Evolutionary conservation across 495 filamentous ascomycete species (phyloP), one percentile per base, ranked within the genome.

Genomic region (Penicilliopsis zonata): DNA sequence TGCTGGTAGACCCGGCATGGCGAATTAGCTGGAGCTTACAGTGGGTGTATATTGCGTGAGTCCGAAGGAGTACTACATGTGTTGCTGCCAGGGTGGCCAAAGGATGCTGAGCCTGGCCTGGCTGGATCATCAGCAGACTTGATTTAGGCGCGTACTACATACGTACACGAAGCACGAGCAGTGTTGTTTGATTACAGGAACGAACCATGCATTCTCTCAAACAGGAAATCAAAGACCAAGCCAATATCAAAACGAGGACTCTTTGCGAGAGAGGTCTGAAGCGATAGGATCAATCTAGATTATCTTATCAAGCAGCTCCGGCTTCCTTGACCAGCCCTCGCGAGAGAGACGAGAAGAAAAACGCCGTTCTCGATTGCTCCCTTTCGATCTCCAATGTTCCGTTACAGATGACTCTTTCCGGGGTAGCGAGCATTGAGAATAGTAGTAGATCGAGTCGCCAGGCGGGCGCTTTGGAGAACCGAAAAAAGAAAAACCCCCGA

Each of bases 151-250:
- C n/a, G n/a, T n/a, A n/a, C n/a, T n/a, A n/a, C n/a, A n/a, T n/a
- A n/a, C n/a, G n/a, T n/a, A n/a, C n/a, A n/a, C n/a, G n/a, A n/a
- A n/a, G n/a, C n/a, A n/a, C n/a, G n/a, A n/a, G n/a, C n/a, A n/a
- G n/a, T n/a, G n/a, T n/a, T n/a, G n/a, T n/a, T n/a, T n/a, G n/a
- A n/a, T n/a, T n/a, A n/a, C n/a, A n/a, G n/a, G n/a, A n/a, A n/a
- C n/a, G n/a, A n/a, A n/a, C 43, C 49, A 57, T 60, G 50, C 48
- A 59, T 62, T 58, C 55, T 50, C 52, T 53, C 47, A 52, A 51
- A 40, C 41, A 44, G 39, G 53, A 49, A 19, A 47, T 42, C 35
- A 28, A 37, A 35, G 33, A 34, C 34, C 46, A 44, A 48, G 28
- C 32, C 49, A 41, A 30, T 13, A 31, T 9, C 12, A 28, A 36